Percentiles rank a stretch among this genome's conserved stretches.
Conservation (phyloP, 371 early-diverging fungal genomes). For the Mucor indicus region DNA sequence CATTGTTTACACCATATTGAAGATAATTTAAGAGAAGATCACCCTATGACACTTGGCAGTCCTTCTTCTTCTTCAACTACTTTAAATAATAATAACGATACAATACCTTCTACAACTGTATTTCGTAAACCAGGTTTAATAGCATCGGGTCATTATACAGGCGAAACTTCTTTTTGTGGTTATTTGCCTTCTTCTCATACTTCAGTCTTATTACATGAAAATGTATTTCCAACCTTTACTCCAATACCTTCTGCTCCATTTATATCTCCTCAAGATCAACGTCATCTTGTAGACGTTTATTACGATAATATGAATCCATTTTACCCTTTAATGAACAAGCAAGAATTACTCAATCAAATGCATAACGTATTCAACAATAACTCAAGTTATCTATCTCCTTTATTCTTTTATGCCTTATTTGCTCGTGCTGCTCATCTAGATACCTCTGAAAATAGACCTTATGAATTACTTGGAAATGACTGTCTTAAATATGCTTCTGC, state of each 20-base stretch:
- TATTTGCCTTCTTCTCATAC: constrained; percentile 2
- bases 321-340: constrained; percentile 48
- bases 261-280: constrained; percentile 19
- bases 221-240: constrained; percentile 6
- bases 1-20: constrained; percentile 13
- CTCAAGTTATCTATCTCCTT: constrained; percentile 25
- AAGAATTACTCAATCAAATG: constrained; percentile 23
- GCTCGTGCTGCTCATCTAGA: constrained; percentile 34
- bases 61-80: not conserved
- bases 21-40: not conserved
- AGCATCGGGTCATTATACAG: constrained; percentile 17
- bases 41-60: not conserved
- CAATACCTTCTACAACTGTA: constrained; percentile 10
- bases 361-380: constrained; percentile 3
- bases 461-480: constrained; percentile 6
- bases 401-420: constrained; percentile 43
- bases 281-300: constrained; percentile 47
- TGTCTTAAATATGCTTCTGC: constrained; percentile 17
- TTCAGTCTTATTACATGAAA: constrained; percentile 1
- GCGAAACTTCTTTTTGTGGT: constrained; percentile 22
- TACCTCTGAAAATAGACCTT: not conserved
- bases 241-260: not conserved
- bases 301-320: constrained; percentile 53
- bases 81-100: too few species aligned
- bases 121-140: constrained; percentile 20